phyloP scores from a whole-genome alignment of 306 rosid species.

The Fagus sylvatica region DNA sequence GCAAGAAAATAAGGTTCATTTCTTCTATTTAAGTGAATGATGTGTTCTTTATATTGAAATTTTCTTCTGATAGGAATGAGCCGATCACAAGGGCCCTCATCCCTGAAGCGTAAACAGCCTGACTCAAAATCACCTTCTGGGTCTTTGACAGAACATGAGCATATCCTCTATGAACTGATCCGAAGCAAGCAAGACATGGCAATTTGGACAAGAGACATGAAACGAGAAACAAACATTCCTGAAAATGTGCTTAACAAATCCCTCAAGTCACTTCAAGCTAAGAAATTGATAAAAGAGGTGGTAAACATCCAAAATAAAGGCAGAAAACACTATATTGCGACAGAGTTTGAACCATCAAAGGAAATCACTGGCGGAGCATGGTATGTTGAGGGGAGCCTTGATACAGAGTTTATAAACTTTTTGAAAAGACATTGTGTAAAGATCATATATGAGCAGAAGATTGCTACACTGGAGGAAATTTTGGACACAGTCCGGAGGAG shows the following conservation, averaged over 20 bases:
- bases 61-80: conserved; percentile 45
- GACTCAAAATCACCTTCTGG: conserved; percentile 30
- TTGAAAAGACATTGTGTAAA: conserved; percentile 40
- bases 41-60: not conserved
- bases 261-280: conserved; percentile 52
- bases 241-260: conserved; percentile 40
- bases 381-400: conserved; percentile 59
- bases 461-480: conserved; percentile 50
- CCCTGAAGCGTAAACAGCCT: conserved; percentile 55
- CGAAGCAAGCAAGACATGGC: conserved; percentile 54
- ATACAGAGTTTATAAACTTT: conserved; percentile 40
- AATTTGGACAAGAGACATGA: conserved; percentile 63
- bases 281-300: conserved; percentile 64
- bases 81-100: conserved; percentile 39
- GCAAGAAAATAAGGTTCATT: not conserved
- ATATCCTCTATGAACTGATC: conserved; percentile 46
- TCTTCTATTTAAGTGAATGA: not conserved
- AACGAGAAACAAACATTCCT: conserved; percentile 47
- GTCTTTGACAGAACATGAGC: conserved; percentile 51
- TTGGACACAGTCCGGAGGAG: conserved; percentile 29
- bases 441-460: conserved; percentile 44
- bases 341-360: conserved; percentile 67
- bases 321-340: conserved; percentile 68
- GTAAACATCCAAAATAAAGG: conserved; percentile 61
- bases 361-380: conserved; percentile 74